These are phyloP conservation scores for Carex cristatella DNA, from an alignment of 176 grass and related monocot genomes.

Conservation along the genomic window DNA sequence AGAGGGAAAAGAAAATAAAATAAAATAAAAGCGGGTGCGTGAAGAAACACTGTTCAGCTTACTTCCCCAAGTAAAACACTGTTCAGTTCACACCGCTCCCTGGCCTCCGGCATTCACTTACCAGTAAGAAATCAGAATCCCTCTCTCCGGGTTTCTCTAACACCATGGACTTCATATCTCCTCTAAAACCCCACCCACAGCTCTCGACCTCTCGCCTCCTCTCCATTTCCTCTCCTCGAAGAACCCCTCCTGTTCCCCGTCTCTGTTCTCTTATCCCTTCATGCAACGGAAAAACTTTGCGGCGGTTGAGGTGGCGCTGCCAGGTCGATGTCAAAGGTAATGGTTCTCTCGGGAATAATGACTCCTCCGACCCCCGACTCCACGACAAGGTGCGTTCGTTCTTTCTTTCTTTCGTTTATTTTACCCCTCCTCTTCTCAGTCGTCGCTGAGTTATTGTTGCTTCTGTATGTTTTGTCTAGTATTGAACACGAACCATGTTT, in stretches of 20 bases:
- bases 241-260: background rate
- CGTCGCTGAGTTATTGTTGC: background rate
- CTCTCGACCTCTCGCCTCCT: background rate
- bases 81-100: background rate
- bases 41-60: background rate
- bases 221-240: conserved; percentile 12
- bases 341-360: conserved; percentile 58
- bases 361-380: conserved; percentile 51
- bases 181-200: conserved; percentile 1
- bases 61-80: background rate
- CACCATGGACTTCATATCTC: background rate
- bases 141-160: background rate
- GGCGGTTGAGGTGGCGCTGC: conserved; percentile 54
- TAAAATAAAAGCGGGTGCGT: background rate
- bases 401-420: background rate
- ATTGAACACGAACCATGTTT: conserved; percentile 3
- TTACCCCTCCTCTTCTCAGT: background rate
- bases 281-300: background rate
- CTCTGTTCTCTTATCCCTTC: background rate
- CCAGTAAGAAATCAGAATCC: no score
- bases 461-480: background rate
- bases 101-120: background rate
- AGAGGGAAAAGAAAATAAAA: background rate
- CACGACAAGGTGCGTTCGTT: conserved; percentile 49
- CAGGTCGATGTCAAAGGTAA: conserved; percentile 72